Percentiles rank a stretch among this genome's conserved stretches.
Conservation (phyloP, 1,284 basidiomycete genomes). For the Ustilago trichophora region DNA sequence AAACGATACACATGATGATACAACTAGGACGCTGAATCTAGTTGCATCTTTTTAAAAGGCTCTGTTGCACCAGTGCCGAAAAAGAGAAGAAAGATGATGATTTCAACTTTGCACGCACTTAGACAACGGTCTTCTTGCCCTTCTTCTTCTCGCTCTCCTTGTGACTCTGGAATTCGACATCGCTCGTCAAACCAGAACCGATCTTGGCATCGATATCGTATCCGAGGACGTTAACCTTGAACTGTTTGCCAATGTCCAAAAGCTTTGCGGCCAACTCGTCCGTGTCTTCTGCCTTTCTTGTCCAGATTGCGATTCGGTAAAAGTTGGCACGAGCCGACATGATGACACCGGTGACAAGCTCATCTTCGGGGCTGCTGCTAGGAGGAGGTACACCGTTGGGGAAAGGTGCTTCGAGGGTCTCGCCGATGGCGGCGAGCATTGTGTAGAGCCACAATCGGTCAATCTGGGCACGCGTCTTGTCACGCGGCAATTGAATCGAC, state of each 20-base stretch:
- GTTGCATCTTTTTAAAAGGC: no score
- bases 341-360: conserved; percentile 76
- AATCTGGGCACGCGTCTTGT: conserved; percentile 84
- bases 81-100: no score
- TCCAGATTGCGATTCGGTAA: conserved; percentile 97
- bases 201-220: conserved; percentile 79
- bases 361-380: conserved; percentile 36
- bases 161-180: conserved; percentile 64
- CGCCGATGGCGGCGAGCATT: conserved; percentile 66
- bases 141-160: conserved; percentile 85
- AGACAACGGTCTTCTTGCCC: conserved; percentile 74
- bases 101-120: no score
- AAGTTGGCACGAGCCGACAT: conserved; percentile 93
- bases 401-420: conserved; percentile 62
- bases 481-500: conserved; percentile 95
- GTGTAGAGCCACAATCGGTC: conserved; percentile 99
- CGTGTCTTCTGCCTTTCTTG: conserved; percentile 73
- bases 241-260: conserved; percentile 79
- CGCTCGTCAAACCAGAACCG: conserved; percentile 72
- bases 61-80: no score
- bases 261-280: conserved; percentile 73
- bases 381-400: conserved; percentile 46
- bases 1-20: no score
- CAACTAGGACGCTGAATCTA: no score
- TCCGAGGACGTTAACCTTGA: conserved; percentile 89